Percentiles rank a stretch among this genome's conserved stretches.
phyloP scores from a whole-genome alignment of 495 filamentous ascomycete species.

The Aspergillus kassunensis region DNA sequence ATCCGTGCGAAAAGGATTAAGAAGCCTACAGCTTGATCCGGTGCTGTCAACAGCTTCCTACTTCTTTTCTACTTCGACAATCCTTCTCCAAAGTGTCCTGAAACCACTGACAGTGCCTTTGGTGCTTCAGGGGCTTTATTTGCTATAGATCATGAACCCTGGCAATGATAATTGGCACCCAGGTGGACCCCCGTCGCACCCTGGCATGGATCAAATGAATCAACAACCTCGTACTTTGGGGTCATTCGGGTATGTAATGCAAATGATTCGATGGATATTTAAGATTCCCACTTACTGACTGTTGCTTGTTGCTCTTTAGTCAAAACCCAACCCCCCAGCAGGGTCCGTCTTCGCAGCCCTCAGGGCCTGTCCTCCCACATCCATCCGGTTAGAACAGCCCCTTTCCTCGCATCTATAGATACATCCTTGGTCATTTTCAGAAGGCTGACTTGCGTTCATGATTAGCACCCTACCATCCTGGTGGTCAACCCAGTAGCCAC shows the following conservation, averaged over 20 bases:
- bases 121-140: conserved; percentile 10
- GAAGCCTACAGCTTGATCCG: conserved; percentile 15
- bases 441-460: conserved; percentile 27
- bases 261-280: not conserved
- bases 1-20: conserved; percentile 23
- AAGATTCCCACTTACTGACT: conserved; percentile 8
- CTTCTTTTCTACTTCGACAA: not conserved
- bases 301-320: conserved; percentile 20
- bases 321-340: conserved; percentile 46
- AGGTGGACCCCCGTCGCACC: conserved; percentile 42
- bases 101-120: not conserved
- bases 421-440: not conserved
- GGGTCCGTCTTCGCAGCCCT: conserved; percentile 43
- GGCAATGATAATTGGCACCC: conserved; percentile 49
- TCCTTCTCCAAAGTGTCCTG: not conserved
- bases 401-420: not conserved
- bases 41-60: conserved; percentile 6
- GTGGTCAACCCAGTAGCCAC: conserved; percentile 44
- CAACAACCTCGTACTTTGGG: conserved; percentile 44
- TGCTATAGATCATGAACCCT: conserved; percentile 38
- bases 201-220: conserved; percentile 45
- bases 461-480: conserved; percentile 41
- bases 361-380: conserved; percentile 47
- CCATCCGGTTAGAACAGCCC: conserved; percentile 41
- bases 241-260: conserved; percentile 42